Evolutionary conservation across 352 stramenopile species (phyloP), one percentile per base, ranked within the genome.

Genomic region (Globisporangium uncinulatum): DNA sequence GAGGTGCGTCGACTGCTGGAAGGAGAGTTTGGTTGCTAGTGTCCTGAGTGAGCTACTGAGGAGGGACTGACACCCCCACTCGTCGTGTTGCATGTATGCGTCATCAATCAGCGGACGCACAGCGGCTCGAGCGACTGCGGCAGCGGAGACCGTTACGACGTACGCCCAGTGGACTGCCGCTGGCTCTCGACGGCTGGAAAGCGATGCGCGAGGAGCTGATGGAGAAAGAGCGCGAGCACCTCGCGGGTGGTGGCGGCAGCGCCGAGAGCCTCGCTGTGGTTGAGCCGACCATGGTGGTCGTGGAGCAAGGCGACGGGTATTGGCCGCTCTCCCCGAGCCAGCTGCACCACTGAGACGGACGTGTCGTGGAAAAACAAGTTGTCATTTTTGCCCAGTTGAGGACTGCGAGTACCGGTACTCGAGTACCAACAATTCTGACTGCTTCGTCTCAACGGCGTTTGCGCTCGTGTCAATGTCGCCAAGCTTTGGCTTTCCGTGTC

Each of bases 181-280:
- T 86, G 19, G 56, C 62, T 14, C 66, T 86, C 42, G 63, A 60
- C 0, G 75, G 75, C 51, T 86, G 75, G 75, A 78, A 67, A 32
- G 72, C 70, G 24, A 69, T 83, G 53, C 65, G 69, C 4, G 71
- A 81, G 58, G 75, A 77, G 37, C 73, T 83, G 24, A 83, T 86
- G 31, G 59, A 78, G 34, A 62, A 57, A 0, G 69, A 77, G 39
- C 56, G 67, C 37, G 67, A 56, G 11, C 63, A 66, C n/a, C 44
- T 73, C 9, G 56, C 56, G 13, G 61, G 47, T 29, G n/a, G n/a
- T n/a, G n/a, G n/a, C n/a, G 51, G 47, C 15, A 51, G 57, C 29
- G 37, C 13, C 21, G 11, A 21, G 11, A 24, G 4, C 11, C 51
- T n/a, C 36, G 24, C 8, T n/a, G 43, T 44, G 9, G 39, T 57